Evolutionary conservation across 345 rosid species (phyloP).

Genomic region (Ceriops zippeliana): DNA sequence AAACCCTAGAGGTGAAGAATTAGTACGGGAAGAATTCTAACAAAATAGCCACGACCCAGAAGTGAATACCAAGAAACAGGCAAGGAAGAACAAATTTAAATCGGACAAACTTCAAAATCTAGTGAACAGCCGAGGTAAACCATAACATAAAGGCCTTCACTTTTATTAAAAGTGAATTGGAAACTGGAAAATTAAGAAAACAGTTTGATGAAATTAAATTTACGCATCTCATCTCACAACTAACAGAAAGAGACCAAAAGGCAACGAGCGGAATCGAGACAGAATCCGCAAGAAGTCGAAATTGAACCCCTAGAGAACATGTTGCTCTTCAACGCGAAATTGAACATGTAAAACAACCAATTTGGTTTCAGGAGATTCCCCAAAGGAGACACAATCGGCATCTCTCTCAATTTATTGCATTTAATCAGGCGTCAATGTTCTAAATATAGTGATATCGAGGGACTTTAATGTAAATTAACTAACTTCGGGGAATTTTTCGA

Average conservation of each 20-base stretch:
- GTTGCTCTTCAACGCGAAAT: background rate
- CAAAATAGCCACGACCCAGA: conserved; percentile 13
- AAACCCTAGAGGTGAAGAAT: conserved; percentile 5
- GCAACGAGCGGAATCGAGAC: background rate
- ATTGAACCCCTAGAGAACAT: conserved; percentile 4
- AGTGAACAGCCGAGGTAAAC: background rate
- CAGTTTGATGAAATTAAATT: conserved; percentile 6
- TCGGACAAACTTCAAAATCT: background rate
- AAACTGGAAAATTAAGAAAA: background rate
- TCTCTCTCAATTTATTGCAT: too few relatives aligned
- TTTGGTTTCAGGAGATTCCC: background rate
- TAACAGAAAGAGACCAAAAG: background rate
- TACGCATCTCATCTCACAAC: background rate
- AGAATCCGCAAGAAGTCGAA: background rate
- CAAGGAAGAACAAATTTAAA: background rate
- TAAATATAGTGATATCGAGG: conserved; percentile 29
- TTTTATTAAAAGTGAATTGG: background rate
- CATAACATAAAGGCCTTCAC: background rate
- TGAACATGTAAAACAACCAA: conserved; percentile 6
- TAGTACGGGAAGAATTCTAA: background rate
- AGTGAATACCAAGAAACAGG: background rate
- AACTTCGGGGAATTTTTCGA: background rate
- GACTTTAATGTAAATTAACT: conserved; percentile 4
- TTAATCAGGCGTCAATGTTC: background rate
- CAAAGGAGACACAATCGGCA: too few relatives aligned